phyloP scores from a whole-genome alignment of 176 grass and related monocot genomes.

The Miscanthus lutarioriparius region DNA sequence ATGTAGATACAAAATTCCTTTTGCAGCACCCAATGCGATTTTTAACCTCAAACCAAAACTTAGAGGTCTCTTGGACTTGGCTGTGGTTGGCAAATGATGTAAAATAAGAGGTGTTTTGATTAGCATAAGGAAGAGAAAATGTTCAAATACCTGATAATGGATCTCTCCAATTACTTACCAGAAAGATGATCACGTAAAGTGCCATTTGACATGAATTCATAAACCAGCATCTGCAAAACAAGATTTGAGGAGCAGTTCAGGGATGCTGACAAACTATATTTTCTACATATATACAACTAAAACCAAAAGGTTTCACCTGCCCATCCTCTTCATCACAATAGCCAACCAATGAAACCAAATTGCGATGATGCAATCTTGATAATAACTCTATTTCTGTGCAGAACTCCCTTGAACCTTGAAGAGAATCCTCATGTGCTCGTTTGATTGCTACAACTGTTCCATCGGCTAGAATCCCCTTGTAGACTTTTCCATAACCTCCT shows the following conservation, averaged over 20 bases:
- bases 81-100: constrained; percentile 29
- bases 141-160: constrained; percentile 7
- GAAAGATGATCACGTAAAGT: constrained; percentile 86
- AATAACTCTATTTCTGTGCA: constrained; percentile 93
- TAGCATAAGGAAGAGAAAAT: background rate
- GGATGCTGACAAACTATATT: background rate
- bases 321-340: constrained; percentile 94
- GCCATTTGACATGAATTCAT: constrained; percentile 95
- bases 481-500: constrained; percentile 96
- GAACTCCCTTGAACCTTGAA: constrained; percentile 94
- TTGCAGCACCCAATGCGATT: constrained; percentile 77
- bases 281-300: constrained; percentile 6
- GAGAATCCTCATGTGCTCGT: constrained; percentile 80
- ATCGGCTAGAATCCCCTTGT: constrained; percentile 75
- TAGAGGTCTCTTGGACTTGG: constrained; percentile 48
- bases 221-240: constrained; percentile 94
- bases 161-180: constrained; percentile 48
- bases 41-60: constrained; percentile 62
- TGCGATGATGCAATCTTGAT: constrained; percentile 93
- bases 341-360: constrained; percentile 84
- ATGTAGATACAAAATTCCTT: constrained; percentile 91
- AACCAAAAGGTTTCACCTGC: constrained; percentile 63
- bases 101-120: constrained; percentile 8
- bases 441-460: constrained; percentile 85
- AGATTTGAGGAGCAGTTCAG: constrained; percentile 17